Conservation (phyloP, 768 basidiomycete species). For the Ephemerocybe angulata region DNA sequence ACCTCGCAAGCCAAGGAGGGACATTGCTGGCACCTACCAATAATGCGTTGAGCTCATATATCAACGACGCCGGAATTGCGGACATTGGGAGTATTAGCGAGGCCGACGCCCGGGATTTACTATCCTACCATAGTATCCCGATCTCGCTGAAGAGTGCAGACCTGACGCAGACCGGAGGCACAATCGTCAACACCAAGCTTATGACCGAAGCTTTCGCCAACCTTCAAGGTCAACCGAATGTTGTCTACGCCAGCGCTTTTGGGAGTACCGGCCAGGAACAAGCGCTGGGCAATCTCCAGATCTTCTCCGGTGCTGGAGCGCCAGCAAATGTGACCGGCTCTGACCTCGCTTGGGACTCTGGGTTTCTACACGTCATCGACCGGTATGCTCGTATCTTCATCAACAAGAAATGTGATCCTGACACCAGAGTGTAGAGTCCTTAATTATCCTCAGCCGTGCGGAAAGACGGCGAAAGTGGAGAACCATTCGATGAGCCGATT, state of each 20-base stretch:
- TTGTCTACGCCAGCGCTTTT: slow-evolving; percentile 1
- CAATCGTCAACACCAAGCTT: neutral
- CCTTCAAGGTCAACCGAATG: slow-evolving; percentile 1
- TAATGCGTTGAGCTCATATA: neutral
- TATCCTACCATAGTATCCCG: neutral
- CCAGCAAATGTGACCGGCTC: neutral
- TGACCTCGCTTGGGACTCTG: neutral
- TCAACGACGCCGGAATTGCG: neutral
- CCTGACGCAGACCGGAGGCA: neutral
- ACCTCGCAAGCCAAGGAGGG: neutral
- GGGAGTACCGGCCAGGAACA: neutral
- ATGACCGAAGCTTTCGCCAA: neutral
- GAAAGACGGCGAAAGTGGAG: neutral
- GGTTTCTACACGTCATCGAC: neutral
- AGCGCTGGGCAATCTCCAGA: neutral
- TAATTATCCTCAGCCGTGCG: neutral
- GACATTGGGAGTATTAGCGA: neutral
- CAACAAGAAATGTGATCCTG: neutral
- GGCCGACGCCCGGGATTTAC: neutral
- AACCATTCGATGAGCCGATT: neutral
- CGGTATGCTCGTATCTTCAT: neutral
- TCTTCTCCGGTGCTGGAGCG: slow-evolving; percentile 1
- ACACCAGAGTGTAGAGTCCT: neutral
- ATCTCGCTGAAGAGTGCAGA: neutral
- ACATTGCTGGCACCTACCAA: neutral